Evolutionary conservation across 2,329 filamentous ascomycete genomes (phyloP), one percentile per base, ranked within the genome.

Genomic region (Xylariaceae sp.): DNA sequence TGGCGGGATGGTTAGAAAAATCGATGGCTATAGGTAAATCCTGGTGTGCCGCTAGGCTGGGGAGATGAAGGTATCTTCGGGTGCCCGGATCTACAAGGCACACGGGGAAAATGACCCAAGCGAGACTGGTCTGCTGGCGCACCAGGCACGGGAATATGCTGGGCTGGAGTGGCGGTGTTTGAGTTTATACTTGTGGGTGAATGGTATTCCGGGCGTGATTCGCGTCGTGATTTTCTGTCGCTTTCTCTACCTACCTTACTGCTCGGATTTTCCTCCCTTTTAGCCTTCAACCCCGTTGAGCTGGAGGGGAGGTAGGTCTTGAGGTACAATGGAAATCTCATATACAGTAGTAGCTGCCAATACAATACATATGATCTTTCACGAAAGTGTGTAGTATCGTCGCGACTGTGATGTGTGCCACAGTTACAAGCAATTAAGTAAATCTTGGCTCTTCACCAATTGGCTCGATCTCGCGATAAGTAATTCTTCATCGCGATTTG

Each of bases 291-390:
- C 51, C 64, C 65, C 61, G 59, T 30, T 59, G n/a, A n/a, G 52
- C 54, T 4, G 44, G 48, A 54, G 53, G 64, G 59, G 62, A 58
- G 62, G 62, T 57, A 5, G 4, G 23, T 30, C 23, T 30, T 60
- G 64, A 64, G 59, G 60, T 66, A 64, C 59, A 57, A 68, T 61
- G 61, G 66, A 66, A 66, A 65, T 61, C 56, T 51, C 51, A 30
- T 56, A 57, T 59, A 57, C 37, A 55, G 62, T 64, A 67, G 63
- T 64, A 67, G 63, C 58, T 64, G 56, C 59, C 63, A 65, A 66
- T 66, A 68, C 65, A 65, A 66, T 67, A 68, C 65, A 69, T 63
- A 68, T 62, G 59, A 42, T 42, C 67, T 66, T 13, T 10, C 11
- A 8, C 8, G 37, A 42, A 10, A 2, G 5, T 9, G 37, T 58